Conservation (phyloP, 306 rosid species). For the Rosa persica region DNA sequence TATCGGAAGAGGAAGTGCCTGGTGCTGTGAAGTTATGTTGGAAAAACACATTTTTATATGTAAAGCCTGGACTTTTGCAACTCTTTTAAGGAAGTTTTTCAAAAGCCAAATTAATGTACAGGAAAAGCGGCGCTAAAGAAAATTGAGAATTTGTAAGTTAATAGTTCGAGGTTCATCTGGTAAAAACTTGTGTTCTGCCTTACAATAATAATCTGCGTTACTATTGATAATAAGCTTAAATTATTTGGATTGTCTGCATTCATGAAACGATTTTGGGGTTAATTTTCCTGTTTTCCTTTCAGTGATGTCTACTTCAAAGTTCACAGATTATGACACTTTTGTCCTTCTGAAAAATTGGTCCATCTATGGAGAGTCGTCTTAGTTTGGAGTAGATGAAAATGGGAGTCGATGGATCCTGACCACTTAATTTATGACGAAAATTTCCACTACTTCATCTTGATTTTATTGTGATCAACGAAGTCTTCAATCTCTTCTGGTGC, state of each 20-base stretch:
- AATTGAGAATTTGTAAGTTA: neutral
- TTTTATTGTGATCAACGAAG: neutral
- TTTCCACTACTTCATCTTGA: neutral
- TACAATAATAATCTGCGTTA: neutral
- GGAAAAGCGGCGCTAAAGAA: neutral
- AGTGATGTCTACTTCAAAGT: neutral
- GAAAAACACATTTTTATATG: neutral
- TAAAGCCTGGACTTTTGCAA: neutral
- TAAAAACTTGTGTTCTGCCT: neutral
- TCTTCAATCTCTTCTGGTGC: neutral
- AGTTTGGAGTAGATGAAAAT: too few relatives aligned
- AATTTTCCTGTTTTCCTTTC: too few relatives aligned
- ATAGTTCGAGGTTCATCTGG: neutral
- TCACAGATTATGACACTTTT: neutral
- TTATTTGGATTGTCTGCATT: neutral
- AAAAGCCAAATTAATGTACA: neutral
- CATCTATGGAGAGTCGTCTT: too few relatives aligned
- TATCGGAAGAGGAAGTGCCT: neutral
- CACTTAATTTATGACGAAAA: neutral
- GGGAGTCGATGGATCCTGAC: too few relatives aligned
- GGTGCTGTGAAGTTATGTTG: neutral
- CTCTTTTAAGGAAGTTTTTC: neutral
- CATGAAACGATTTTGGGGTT: neutral
- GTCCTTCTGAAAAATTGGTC: too few relatives aligned
- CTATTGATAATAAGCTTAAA: neutral